These are phyloP conservation scores for Cladosporium sp. DNA, from an alignment of 2,329 filamentous ascomycete genomes.

Conservation along the genomic window DNA sequence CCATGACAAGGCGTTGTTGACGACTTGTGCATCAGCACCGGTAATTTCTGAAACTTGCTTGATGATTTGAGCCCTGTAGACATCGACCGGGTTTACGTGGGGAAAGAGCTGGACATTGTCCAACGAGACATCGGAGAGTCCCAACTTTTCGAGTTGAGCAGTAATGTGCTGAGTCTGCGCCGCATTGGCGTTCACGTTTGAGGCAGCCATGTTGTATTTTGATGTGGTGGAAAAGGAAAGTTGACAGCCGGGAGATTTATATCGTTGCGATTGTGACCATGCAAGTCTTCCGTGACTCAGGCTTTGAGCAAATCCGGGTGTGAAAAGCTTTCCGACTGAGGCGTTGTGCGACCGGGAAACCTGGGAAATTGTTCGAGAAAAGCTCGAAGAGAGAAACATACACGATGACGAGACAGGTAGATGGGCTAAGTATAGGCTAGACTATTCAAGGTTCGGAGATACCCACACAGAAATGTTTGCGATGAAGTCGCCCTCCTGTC, in stretches of 20 bases:
- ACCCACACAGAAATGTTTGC: slow-evolving; percentile 9
- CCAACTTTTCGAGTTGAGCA: slow-evolving; percentile 26
- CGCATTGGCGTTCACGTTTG: not conserved
- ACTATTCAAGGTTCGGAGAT: slow-evolving; percentile 4
- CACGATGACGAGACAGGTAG: slow-evolving; percentile 1
- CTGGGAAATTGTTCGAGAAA: not conserved
- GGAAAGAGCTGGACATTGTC: slow-evolving; percentile 46
- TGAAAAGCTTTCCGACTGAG: slow-evolving; percentile 14
- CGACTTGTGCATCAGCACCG: slow-evolving; percentile 64
- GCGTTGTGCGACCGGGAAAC: not conserved
- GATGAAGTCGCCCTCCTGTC: not conserved
- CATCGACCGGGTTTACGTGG: slow-evolving; percentile 69
- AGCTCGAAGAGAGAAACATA: slow-evolving; percentile 6
- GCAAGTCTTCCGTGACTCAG: slow-evolving; percentile 13
- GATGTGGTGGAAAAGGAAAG: not conserved
- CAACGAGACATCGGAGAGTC: slow-evolving; percentile 23
- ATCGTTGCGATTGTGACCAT: slow-evolving; percentile 9
- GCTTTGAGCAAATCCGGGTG: slow-evolving; percentile 13
- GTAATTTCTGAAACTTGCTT: slow-evolving; percentile 64
- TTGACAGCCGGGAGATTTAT: slow-evolving; percentile 2
- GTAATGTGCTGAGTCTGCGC: slow-evolving; percentile 19
- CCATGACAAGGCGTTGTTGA: slow-evolving; percentile 75
- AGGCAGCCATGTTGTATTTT: slow-evolving; percentile 8
- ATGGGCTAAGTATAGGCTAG: not conserved
- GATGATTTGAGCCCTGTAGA: slow-evolving; percentile 75